Evolutionary conservation across 1,139 yeast genomes (phyloP).

Genomic region (Pichia sp.): DNA sequence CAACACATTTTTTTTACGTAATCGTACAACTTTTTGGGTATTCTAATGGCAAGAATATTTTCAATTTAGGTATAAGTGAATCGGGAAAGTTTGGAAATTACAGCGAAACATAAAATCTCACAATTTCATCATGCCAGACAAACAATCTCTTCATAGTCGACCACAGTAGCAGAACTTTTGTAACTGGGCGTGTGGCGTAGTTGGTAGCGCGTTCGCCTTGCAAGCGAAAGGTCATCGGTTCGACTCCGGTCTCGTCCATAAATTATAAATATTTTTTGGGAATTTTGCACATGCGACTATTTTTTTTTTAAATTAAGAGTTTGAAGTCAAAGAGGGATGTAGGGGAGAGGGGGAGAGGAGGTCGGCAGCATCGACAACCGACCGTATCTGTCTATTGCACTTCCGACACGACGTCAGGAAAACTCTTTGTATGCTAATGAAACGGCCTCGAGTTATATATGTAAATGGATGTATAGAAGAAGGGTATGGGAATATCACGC

Average conservation of each 20-base stretch:
- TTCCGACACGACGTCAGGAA: too few relatives aligned
- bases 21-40: too few relatives aligned
- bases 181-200: constrained; percentile 82
- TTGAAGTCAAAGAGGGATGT: neutral
- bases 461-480: neutral
- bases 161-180: neutral
- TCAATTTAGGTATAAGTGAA: too few relatives aligned
- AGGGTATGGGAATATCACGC: neutral
- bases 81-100: too few relatives aligned
- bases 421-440: neutral
- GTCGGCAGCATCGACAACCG: too few relatives aligned
- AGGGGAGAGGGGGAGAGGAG: neutral
- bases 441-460: neutral
- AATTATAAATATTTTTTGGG: constrained; percentile 24
- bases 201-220: constrained; percentile 91
- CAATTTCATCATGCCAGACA: too few relatives aligned
- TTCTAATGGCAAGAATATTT: too few relatives aligned
- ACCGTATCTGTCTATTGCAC: too few relatives aligned
- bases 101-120: neutral
- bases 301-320: neutral
- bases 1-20: too few relatives aligned
- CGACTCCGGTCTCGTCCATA: constrained; percentile 85
- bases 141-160: neutral
- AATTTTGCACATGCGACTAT: neutral
- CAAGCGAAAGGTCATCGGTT: constrained; percentile 89